Base-by-base conservation (phyloP, 805 yeast genomes). In the Wickerhamiella shivajii region DNA sequence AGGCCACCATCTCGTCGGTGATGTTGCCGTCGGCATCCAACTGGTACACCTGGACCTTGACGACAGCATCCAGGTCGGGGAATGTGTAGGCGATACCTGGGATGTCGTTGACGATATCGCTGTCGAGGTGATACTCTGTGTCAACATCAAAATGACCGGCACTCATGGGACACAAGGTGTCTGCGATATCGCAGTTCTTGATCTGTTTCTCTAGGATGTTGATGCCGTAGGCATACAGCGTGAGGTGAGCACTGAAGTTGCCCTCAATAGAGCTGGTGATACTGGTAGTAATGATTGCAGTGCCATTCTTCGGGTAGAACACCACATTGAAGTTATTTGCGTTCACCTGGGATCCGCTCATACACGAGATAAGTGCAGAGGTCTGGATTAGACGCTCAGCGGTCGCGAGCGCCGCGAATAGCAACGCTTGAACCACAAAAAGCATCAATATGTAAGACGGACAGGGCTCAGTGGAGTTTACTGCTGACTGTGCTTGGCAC, bases 21-120 rank as follows among this genome's bases (percentile, higher is more conserved):
- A 24, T 23, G 15, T 34, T 31, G 5, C 50, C 50, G 10, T 53
- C 42, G 5, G 67, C 60, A 47, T 69, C 72, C 30, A 58, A 49
- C 20, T 69, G 53, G 51, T 73, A 71, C 3, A 77, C 77, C 13
- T 69, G 55, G 25, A 92, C 85, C 42, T 74, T 62, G 18, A 85
- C 95, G 40, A 78, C 69, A 3, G 95, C 99, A 51, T 90, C 99
- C 44, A 90, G 62, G 55, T 90, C 94, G 0, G 99, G 99, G 34
- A 90, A 68, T 1, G 87, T 73, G 57, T 73, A 90, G 2, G 95
- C 95, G 15, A 90, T 63, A 7, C 73, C 67, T 1, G 98, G 98
- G 38, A 90, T 67, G 39, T 66, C 56, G 4, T 39, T 28, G 4
- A 67, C 55, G 36, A 72, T 48, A 18, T 58, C 54, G 6, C 40